phyloP scores from a whole-genome alignment of 129 eudicot species.

The Flaveria linearis region DNA sequence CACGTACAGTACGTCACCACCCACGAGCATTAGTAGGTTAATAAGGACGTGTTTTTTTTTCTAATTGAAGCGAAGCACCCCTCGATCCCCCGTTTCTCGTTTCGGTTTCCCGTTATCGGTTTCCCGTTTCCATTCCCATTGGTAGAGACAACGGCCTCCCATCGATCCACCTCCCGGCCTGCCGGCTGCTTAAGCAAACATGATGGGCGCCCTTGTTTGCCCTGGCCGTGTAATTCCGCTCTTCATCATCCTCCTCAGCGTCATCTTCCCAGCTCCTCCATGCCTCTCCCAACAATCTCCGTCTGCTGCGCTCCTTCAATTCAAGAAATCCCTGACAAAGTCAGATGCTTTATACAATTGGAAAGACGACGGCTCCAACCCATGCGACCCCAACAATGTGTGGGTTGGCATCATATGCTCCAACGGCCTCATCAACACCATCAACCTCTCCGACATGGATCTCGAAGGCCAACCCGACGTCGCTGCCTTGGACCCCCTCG shows the following conservation, averaged over 20 bases:
- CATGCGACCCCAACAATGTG: constrained; percentile 39
- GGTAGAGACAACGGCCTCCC: no score
- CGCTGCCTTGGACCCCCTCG: constrained; percentile 28
- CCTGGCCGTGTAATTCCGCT: no score
- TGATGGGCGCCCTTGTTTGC: no score
- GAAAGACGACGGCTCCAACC: constrained; percentile 49
- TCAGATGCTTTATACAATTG: constrained; percentile 40
- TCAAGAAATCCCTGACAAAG: constrained; percentile 50
- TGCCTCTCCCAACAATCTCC: background rate
- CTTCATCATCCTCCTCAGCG: background rate
- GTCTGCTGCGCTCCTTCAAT: constrained; percentile 40
- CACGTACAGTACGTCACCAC: no score
- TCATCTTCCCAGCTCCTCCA: background rate
- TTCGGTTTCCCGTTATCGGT: no score
- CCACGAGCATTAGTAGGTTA: no score
- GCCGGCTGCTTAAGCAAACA: no score
- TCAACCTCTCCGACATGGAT: constrained; percentile 44
- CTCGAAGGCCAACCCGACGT: constrained; percentile 54
- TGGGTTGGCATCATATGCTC: constrained; percentile 69
- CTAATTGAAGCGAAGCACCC: no score
- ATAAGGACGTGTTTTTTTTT: no score
- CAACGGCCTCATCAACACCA: constrained; percentile 31
- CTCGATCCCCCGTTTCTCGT: no score
- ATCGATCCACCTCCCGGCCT: no score
- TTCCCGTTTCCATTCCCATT: no score